A percentile compares a stretch with the other conserved stretches of the same genome.
Evolutionary conservation across 208 protist genomes (phyloP).

Genomic region (Balamuthia mandrillaris): DNA sequence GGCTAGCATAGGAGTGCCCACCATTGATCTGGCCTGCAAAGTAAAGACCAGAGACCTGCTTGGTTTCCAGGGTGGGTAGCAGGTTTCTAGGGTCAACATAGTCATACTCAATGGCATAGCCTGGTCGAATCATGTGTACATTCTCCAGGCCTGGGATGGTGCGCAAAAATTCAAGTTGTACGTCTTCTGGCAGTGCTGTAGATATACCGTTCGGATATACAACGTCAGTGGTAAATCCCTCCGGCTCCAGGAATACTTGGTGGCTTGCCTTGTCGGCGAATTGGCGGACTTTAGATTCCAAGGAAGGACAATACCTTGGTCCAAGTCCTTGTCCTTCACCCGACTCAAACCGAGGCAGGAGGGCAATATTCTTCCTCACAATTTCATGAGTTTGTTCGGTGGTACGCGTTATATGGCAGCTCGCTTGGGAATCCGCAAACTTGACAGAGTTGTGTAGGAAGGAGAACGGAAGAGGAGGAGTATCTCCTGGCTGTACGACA

Average conservation of each 20-base stretch:
- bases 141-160: slow-evolving; percentile 71
- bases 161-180: slow-evolving; percentile 62
- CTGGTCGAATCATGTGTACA: slow-evolving; percentile 61
- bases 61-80: slow-evolving; percentile 67
- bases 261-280: slow-evolving; percentile 56
- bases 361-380: slow-evolving; percentile 54
- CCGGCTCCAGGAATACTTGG: slow-evolving; percentile 76
- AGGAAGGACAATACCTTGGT: slow-evolving; percentile 75
- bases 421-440: background rate
- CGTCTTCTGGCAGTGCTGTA: slow-evolving; percentile 68
- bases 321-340: slow-evolving; percentile 47
- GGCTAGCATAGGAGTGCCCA: slow-evolving; percentile 3
- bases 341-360: slow-evolving; percentile 28
- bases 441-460: slow-evolving; percentile 53
- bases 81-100: slow-evolving; percentile 73
- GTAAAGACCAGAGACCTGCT: slow-evolving; percentile 64
- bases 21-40: slow-evolving; percentile 82
- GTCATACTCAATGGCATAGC: slow-evolving; percentile 84
- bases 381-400: slow-evolving; percentile 63
- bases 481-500: slow-evolving; percentile 61
- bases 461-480: slow-evolving; percentile 71
- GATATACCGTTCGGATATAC: slow-evolving; percentile 79
- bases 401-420: slow-evolving; percentile 70
- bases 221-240: slow-evolving; percentile 63
- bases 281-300: slow-evolving; percentile 72